Conservation (phyloP, 2,329 filamentous ascomycete genomes). For the Aspergillus spinulosporus region DNA sequence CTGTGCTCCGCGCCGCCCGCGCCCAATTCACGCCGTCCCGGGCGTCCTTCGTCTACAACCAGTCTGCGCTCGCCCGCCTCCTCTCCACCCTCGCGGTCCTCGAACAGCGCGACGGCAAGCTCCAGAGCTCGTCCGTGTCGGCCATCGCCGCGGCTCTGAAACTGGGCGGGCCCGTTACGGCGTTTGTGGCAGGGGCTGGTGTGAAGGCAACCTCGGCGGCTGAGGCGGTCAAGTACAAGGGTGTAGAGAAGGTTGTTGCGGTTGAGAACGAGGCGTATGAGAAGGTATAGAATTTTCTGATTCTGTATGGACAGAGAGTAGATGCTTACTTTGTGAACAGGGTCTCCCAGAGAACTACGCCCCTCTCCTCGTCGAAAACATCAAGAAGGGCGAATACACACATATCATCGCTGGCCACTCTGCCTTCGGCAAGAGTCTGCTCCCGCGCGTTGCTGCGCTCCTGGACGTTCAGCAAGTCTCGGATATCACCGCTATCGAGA, state of each 20-base stretch:
- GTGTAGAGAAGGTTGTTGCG: slow-evolving; percentile 85
- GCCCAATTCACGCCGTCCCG: slow-evolving; percentile 47
- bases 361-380: slow-evolving; percentile 90
- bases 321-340: slow-evolving; percentile 51
- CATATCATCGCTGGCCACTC: slow-evolving; percentile 90
- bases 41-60: slow-evolving; percentile 35
- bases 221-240: slow-evolving; percentile 83
- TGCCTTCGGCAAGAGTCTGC: slow-evolving; percentile 91
- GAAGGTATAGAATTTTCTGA: slow-evolving; percentile 58
- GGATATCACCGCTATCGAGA: slow-evolving; percentile 82
- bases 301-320: neutral
- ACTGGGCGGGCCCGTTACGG: slow-evolving; percentile 81
- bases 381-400: slow-evolving; percentile 91
- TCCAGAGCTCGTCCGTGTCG: slow-evolving; percentile 78
- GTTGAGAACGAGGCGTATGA: slow-evolving; percentile 91
- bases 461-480: slow-evolving; percentile 92
- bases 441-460: slow-evolving; percentile 87
- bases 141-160: slow-evolving; percentile 84
- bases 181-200: slow-evolving; percentile 79
- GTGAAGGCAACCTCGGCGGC: slow-evolving; percentile 71
- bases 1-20: slow-evolving; percentile 45
- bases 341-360: slow-evolving; percentile 92
- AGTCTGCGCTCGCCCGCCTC: slow-evolving; percentile 64
- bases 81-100: slow-evolving; percentile 87
- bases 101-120: slow-evolving; percentile 86